Conservation (phyloP, 345 rosid genomes). For the Pseudoturritis turrita region DNA sequence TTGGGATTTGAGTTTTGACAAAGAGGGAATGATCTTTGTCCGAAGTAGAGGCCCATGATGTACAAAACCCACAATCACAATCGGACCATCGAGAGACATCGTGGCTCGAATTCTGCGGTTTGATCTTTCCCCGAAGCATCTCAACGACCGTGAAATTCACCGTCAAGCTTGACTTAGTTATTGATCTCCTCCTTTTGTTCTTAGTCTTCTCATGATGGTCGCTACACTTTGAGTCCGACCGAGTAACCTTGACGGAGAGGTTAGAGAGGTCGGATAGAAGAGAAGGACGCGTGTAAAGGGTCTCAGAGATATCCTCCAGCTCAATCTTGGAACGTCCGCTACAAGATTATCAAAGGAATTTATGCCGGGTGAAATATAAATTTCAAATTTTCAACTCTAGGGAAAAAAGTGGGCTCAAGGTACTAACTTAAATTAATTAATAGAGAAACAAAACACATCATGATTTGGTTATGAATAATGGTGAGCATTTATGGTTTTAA, state of each 20-base stretch:
- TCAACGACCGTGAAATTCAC: conserved; percentile 70
- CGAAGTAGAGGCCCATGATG: conserved; percentile 56
- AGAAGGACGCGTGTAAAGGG: conserved; percentile 75
- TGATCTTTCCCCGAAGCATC: conserved; percentile 40
- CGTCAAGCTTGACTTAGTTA: conserved; percentile 23
- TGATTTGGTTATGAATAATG: not conserved
- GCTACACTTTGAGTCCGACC: conserved; percentile 30
- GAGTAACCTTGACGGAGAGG: conserved; percentile 37
- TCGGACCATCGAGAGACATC: conserved; percentile 82
- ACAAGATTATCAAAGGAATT: not conserved
- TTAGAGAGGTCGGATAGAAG: conserved; percentile 46
- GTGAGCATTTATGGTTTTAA: not conserved
- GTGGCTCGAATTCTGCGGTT: conserved; percentile 1
- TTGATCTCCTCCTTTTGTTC: conserved; percentile 29
- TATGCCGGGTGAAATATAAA: not conserved
- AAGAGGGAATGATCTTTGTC: conserved; percentile 50
- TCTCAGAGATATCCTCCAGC: conserved; percentile 86
- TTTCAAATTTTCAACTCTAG: not conserved
- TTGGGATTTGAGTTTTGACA: conserved; percentile 59
- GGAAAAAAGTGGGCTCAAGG: not conserved
- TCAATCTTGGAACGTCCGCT: conserved; percentile 54
- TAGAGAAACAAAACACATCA: not conserved
- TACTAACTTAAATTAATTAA: not conserved
- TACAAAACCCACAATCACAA: conserved; percentile 80
- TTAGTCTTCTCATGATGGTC: conserved; percentile 31